Evolutionary conservation across 2,329 filamentous ascomycete species (phyloP), one percentile per base, ranked within the genome.

Genomic region (Alternaria sp.): DNA sequence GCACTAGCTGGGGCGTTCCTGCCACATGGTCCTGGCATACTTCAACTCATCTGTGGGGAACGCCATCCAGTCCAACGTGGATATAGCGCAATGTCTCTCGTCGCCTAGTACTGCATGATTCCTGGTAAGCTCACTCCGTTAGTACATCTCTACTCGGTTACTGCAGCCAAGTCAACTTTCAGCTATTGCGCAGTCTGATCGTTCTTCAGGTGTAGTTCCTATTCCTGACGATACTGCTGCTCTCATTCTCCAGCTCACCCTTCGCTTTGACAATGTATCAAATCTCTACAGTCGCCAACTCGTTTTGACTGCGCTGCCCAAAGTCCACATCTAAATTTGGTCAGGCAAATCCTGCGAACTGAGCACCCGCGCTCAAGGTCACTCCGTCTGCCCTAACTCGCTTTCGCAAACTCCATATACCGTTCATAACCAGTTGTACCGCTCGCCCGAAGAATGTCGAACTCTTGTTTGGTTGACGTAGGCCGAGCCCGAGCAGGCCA

Each of bases 361-460:
- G 36, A 39, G 21, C 36, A 39, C 21, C 11, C 21, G 36, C 21
- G 21, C 36, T 39, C 36, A 17, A n/a, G 17, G 11, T 39, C 21
- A 1, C 36, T 39, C 17, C 0, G 36, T 17, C 2, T 10, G 21
- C 2, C 17, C 21, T 6, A 39, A n/a, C 3, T 39, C 13, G 36
- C 36, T n/a, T 39, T 21, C 17, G 39, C 41, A 24, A 54, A 4
- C 33, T 54, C 33, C 51, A 54, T 28, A 24, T 39, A 54, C 6
- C 33, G 33, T 23, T 46, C 41, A 17, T 17, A 17, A 17, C 33
- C 8, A 10, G 1, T 37, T 0, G 41, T 46, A 13, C n/a, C 9
- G 5, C 37, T n/a, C n/a, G 51, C 33, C 21, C 21, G 17, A 33
- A 46, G 13, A 5, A 26, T 24, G 4, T 17, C 21, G 23, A 45